Evolutionary conservation across 1,284 basidiomycete genomes (phyloP).

Genomic region (Stereum hirsutum): DNA sequence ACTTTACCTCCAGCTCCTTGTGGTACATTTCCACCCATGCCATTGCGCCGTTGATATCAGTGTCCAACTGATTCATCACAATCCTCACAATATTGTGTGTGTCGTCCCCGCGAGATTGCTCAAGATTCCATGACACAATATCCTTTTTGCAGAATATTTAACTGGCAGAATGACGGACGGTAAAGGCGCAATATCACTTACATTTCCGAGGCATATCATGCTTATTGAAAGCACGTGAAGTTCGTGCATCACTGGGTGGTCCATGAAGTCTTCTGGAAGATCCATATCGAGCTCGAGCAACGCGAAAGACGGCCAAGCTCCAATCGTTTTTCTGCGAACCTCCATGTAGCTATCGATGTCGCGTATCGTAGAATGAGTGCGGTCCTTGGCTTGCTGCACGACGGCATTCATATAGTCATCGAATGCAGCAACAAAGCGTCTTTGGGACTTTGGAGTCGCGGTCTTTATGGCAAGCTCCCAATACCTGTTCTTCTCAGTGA

Average conservation of each 20-base stretch:
- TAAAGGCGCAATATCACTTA: conserved; percentile 9
- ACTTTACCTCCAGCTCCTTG: conserved; percentile 14
- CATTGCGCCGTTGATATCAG: conserved; percentile 22
- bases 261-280: conserved; percentile 28
- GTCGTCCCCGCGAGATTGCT: conserved; percentile 31
- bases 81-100: conserved; percentile 32
- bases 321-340: conserved; percentile 29
- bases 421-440: conserved; percentile 29
- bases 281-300: conserved; percentile 25
- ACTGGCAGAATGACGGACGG: not conserved
- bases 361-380: conserved; percentile 20
- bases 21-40: conserved; percentile 16
- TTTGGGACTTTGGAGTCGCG: conserved; percentile 21
- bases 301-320: conserved; percentile 28
- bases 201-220: conserved; percentile 30
- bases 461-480: conserved; percentile 23
- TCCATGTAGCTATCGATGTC: conserved; percentile 26
- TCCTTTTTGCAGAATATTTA: conserved; percentile 19
- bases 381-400: conserved; percentile 28
- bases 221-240: conserved; percentile 24
- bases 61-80: conserved; percentile 25
- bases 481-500: conserved; percentile 20
- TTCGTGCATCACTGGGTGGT: conserved; percentile 25
- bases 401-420: conserved; percentile 28
- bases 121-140: conserved; percentile 28